Evolutionary conservation across 257 asterid species (phyloP).

Genomic region (Solanum dulcamara): DNA sequence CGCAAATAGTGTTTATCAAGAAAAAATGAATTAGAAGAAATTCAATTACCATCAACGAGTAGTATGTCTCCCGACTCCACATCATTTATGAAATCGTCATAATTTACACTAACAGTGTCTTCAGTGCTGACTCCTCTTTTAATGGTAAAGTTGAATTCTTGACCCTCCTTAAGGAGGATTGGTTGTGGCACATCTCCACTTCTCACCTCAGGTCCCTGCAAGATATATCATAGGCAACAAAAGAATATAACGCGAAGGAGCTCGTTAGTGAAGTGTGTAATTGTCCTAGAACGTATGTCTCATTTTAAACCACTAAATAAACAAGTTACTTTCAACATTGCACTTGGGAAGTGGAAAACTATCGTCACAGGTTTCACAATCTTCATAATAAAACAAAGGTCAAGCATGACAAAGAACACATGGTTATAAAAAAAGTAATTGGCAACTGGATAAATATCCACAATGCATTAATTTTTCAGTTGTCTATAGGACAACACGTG

Average conservation of each 20-base stretch:
- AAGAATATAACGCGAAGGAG: neutral
- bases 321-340: neutral
- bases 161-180: slow-evolving; percentile 77
- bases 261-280: neutral
- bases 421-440: neutral
- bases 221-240: slow-evolving; percentile 4
- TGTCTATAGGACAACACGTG: neutral
- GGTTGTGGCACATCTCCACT: slow-evolving; percentile 92
- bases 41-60: slow-evolving; percentile 77
- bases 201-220: slow-evolving; percentile 98
- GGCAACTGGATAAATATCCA: neutral
- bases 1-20: neutral
- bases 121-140: slow-evolving; percentile 70
- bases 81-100: slow-evolving; percentile 86
- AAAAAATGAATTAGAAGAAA: neutral
- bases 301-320: neutral
- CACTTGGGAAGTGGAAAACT: neutral
- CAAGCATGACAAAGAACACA: neutral
- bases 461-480: neutral
- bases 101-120: slow-evolving; percentile 95
- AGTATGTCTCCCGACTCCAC: slow-evolving; percentile 80
- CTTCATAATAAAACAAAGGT: neutral
- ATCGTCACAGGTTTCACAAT: neutral
- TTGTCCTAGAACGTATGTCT: neutral
- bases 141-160: slow-evolving; percentile 85